Conservation (phyloP, 2,329 filamentous ascomycete species). For the Cladosporium sp. region DNA sequence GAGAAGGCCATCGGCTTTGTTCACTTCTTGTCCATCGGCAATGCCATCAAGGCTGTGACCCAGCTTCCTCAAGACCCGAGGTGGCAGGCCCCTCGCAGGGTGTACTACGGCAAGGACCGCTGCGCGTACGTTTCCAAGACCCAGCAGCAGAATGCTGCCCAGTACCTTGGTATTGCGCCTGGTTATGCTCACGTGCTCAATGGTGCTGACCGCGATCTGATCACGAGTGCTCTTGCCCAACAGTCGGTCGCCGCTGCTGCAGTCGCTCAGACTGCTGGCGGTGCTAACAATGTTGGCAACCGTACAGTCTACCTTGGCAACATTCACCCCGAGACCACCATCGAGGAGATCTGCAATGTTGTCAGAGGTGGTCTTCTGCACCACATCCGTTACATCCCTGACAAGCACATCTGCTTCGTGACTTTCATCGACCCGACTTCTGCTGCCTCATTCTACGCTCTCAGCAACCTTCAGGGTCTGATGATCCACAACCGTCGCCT, state of each 20-base stretch:
- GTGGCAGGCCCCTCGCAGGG: constrained; percentile 92
- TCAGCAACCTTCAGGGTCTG: constrained; percentile 94
- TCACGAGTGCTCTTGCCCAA: constrained; percentile 93
- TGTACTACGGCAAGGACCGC: constrained; percentile 98
- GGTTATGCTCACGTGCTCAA: constrained; percentile 96
- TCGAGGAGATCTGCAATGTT: constrained; percentile 99
- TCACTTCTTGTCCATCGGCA: constrained; percentile 95
- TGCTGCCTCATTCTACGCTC: constrained; percentile 93
- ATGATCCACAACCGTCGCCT: constrained; percentile 99
- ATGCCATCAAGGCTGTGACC: constrained; percentile 96
- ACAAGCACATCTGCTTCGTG: constrained; percentile 99
- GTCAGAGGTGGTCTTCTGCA: constrained; percentile 93
- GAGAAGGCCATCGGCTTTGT: constrained; percentile 98
- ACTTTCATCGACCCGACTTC: constrained; percentile 99
- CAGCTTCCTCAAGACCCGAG: constrained; percentile 95
- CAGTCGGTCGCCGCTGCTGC: constrained; percentile 96
- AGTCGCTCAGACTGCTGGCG: constrained; percentile 92
- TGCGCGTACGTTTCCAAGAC: constrained; percentile 99
- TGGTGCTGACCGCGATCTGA: constrained; percentile 91
- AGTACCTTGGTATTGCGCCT: constrained; percentile 95
- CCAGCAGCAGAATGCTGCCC: constrained; percentile 97
- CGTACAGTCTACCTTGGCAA: constrained; percentile 97
- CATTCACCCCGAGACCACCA: constrained; percentile 97
- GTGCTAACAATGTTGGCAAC: constrained; percentile 96
- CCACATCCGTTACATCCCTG: constrained; percentile 97